A percentile compares a stretch with the other conserved stretches of the same genome.
These are phyloP conservation scores for Gossypium schwendimanii DNA, from an alignment of 441 rosid species.

Conservation along the genomic window DNA sequence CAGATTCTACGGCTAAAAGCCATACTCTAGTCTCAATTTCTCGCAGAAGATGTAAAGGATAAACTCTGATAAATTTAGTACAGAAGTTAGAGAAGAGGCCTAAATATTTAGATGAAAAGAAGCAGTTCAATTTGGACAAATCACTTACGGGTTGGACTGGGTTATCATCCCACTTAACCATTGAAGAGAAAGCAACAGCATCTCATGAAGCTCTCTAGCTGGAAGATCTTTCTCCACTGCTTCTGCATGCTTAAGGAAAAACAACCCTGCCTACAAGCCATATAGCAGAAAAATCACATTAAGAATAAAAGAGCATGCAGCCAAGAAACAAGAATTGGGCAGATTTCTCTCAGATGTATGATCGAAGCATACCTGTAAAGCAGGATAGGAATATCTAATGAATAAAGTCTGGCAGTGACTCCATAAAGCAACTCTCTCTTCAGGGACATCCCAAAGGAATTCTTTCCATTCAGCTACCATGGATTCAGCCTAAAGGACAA, in stretches of 20 bases:
- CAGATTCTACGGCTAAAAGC: constrained; percentile 98
- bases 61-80: constrained; percentile 57
- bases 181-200: constrained; percentile 85
- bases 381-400: constrained; percentile 77
- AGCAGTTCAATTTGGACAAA: constrained; percentile 16
- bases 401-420: constrained; percentile 94
- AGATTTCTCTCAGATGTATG: constrained; percentile 7
- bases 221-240: constrained; percentile 94
- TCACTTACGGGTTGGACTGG: constrained; percentile 74
- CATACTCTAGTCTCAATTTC: constrained; percentile 98
- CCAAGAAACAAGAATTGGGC: constrained; percentile 17
- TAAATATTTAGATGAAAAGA: background rate
- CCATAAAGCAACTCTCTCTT: constrained; percentile 98
- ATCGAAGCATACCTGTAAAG: constrained; percentile 57
- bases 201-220: constrained; percentile 81
- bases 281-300: constrained; percentile 10
- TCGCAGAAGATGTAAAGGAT: constrained; percentile 81
- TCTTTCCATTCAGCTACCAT: constrained; percentile 99
- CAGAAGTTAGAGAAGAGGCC: constrained; percentile 26
- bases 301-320: constrained; percentile 19
- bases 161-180: constrained; percentile 97
- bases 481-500: constrained; percentile 76
- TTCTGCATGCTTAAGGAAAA: constrained; percentile 96
- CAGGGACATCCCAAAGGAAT: constrained; percentile 99
- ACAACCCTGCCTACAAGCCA: constrained; percentile 77